These are phyloP conservation scores for Pneumocystis jirovecii DNA, from an alignment of 1,139 yeast species.

Conservation along the genomic window DNA sequence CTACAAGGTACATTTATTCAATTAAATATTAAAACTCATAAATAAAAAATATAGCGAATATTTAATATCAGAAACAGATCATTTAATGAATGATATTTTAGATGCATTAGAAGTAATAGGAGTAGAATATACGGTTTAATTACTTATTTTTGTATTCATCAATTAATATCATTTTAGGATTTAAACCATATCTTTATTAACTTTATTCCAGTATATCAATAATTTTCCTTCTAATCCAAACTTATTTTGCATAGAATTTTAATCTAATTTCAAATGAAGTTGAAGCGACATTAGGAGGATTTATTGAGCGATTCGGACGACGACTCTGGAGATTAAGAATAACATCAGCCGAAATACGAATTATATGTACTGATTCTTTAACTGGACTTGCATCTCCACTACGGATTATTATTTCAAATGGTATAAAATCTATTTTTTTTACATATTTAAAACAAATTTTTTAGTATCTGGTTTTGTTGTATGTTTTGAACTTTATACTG, in stretches of 20 bases:
- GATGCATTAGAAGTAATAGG: conserved; percentile 91
- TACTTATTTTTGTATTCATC: conserved; percentile 64
- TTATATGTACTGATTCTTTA: conserved; percentile 78
- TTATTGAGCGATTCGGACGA: conserved; percentile 93
- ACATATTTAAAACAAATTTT: not conserved
- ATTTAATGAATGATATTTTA: conserved; percentile 87
- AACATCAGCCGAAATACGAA: conserved; percentile 93
- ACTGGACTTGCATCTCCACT: conserved; percentile 87
- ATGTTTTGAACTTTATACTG: conserved; percentile 85
- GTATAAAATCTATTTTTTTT: conserved; percentile 5
- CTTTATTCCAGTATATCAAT: not conserved
- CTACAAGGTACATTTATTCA: conserved; percentile 31
- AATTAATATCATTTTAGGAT: not conserved
- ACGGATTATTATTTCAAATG: conserved; percentile 84
- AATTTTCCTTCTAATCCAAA: not conserved
- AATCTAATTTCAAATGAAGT: conserved; percentile 89
- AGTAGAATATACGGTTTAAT: conserved; percentile 85
- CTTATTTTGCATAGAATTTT: conserved; percentile 84
- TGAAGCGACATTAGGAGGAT: conserved; percentile 93
- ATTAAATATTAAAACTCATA: not conserved
- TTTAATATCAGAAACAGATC: conserved; percentile 86
- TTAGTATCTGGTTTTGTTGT: conserved; percentile 88
- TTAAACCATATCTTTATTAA: not conserved
- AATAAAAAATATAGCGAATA: conserved; percentile 43
- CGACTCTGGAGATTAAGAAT: conserved; percentile 92